Evolutionary conservation across 805 yeast genomes (phyloP).

Genomic region (Blastobotrys attinorum): DNA sequence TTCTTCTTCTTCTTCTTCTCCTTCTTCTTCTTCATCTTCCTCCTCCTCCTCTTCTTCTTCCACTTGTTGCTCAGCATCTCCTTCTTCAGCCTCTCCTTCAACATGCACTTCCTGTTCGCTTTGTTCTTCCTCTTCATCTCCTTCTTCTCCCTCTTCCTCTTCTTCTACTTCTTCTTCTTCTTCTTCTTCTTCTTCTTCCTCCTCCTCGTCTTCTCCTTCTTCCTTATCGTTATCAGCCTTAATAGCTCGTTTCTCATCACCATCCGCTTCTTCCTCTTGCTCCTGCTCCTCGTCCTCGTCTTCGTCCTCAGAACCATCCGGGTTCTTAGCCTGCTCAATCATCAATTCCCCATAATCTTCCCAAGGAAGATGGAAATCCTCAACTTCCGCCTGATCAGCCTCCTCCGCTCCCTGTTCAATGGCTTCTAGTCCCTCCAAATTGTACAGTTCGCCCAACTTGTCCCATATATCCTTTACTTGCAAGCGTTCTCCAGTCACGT

Average conservation of each 20-base stretch:
- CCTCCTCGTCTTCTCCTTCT: constrained; percentile 15
- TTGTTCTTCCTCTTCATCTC: constrained; percentile 10
- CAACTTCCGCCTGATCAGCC: constrained; percentile 12
- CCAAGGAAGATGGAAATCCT: constrained; percentile 37
- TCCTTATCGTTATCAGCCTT: constrained; percentile 3
- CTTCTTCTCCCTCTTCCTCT: constrained; percentile 1
- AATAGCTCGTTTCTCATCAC: constrained; percentile 4
- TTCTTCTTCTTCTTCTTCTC: constrained; percentile 4
- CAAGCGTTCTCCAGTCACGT: constrained; percentile 23
- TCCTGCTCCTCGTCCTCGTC: constrained; percentile 11
- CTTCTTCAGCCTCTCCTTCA: constrained; percentile 14
- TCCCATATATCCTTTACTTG: constrained; percentile 50
- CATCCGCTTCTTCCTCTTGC: constrained; percentile 9
- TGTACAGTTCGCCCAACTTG: constrained; percentile 45
- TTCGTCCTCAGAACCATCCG: constrained; percentile 14
- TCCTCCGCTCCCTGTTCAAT: constrained; percentile 30
- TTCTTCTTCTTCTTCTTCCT: constrained; percentile 9
- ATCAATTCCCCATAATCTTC: constrained; percentile 38
- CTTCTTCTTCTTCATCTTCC: constrained; percentile 2
- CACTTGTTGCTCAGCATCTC: constrained; percentile 11
- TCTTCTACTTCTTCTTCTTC: constrained; percentile 7
- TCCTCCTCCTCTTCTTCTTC: constrained; percentile 6
- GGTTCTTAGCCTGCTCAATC: constrained; percentile 30
- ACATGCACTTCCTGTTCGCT: neutral
- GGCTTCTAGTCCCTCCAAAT: constrained; percentile 50